A percentile compares a stretch with the other conserved stretches of the same genome.
Evolutionary conservation across 768 basidiomycete genomes (phyloP).

Genomic region (Tephrocybe sp.): DNA sequence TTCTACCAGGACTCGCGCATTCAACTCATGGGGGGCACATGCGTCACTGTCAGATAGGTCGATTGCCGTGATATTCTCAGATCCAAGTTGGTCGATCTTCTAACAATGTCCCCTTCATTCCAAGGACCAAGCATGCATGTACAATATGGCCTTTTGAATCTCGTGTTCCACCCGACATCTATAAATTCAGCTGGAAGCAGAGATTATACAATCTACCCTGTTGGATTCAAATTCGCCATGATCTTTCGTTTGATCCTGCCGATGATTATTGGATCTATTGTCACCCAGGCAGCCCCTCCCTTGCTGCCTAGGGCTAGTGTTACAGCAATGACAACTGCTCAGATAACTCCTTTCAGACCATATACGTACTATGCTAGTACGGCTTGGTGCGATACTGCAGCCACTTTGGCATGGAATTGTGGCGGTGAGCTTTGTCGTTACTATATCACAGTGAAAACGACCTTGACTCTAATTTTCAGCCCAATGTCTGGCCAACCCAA

Average conservation of each 20-base stretch:
- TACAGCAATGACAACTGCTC: neutral
- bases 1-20: no score
- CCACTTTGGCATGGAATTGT: neutral
- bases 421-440: slow-evolving; percentile 6
- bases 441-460: neutral
- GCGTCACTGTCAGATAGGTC: no score
- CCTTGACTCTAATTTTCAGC: neutral
- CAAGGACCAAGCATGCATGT: no score
- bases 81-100: no score
- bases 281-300: neutral
- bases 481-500: slow-evolving; percentile 43
- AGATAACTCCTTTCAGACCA: neutral
- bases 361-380: neutral
- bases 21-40: no score
- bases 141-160: no score
- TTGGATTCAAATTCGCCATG: neutral
- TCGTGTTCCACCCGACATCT: no score
- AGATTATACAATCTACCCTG: no score
- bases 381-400: neutral
- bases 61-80: no score
- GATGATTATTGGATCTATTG: neutral
- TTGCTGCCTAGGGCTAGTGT: neutral
- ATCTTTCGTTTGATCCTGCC: neutral
- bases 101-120: no score
- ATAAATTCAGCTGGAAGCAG: no score